Conservation (phyloP, 1,139 yeast genomes). For the Hansenula lynferdii region DNA sequence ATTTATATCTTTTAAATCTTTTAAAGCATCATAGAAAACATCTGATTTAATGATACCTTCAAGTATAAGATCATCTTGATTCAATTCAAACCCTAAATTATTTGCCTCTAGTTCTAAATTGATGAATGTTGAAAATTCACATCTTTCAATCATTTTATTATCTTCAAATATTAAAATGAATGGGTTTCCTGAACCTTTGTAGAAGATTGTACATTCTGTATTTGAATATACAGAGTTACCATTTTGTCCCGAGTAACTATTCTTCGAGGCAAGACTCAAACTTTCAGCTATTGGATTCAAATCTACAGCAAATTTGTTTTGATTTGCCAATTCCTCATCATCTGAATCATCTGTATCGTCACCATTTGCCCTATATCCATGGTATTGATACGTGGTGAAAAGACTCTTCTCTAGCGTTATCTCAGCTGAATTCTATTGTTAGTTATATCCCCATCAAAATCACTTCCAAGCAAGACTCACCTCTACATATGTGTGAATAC, state of each 20-base stretch:
- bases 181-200: slow-evolving; percentile 57
- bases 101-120: slow-evolving; percentile 31
- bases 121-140: slow-evolving; percentile 58
- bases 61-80: slow-evolving; percentile 45
- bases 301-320: slow-evolving; percentile 30
- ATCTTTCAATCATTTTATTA: slow-evolving; percentile 58
- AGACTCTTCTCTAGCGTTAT: slow-evolving; percentile 23
- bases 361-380: too few relatives aligned
- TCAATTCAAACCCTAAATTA: slow-evolving; percentile 36
- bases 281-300: slow-evolving; percentile 40
- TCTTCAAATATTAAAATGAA: slow-evolving; percentile 71
- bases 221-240: slow-evolving; percentile 10
- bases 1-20: slow-evolving; percentile 61
- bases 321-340: slow-evolving; percentile 11
- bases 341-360: slow-evolving; percentile 5
- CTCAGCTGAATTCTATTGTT: slow-evolving; percentile 10
- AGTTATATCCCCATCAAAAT: too few relatives aligned
- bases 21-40: slow-evolving; percentile 56
- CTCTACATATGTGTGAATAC: slow-evolving; percentile 27
- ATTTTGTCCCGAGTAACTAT: slow-evolving; percentile 8
- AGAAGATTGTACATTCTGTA: slow-evolving; percentile 43
- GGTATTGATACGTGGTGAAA: slow-evolving; percentile 25
- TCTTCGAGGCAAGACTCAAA: slow-evolving; percentile 34
- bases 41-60: slow-evolving; percentile 69
- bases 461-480: slow-evolving; percentile 8